Conservation (phyloP, 495 filamentous ascomycete genomes). For the Tuber microsphaerosporum region DNA sequence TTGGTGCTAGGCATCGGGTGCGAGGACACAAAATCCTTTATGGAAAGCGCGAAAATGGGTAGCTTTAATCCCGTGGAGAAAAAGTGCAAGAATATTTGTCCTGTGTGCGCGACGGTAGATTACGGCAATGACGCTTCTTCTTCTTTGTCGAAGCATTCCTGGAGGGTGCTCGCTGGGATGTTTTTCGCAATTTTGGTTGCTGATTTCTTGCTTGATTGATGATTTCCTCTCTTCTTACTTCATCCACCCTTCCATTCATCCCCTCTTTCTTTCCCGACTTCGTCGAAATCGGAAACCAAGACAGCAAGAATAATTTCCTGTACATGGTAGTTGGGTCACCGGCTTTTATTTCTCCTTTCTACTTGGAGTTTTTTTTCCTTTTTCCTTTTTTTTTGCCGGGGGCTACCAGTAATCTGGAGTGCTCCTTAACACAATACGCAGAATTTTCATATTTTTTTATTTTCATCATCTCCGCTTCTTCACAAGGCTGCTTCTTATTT, state of each 20-base stretch:
- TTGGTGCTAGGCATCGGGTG: neutral
- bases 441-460: neutral
- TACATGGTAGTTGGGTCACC: neutral
- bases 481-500: neutral
- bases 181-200: neutral
- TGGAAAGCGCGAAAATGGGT: neutral
- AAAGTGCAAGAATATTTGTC: neutral
- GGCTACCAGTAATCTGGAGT: neutral
- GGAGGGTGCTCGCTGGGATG: neutral
- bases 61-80: neutral
- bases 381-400: neutral
- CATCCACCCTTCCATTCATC: neutral
- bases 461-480: neutral
- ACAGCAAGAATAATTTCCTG: neutral
- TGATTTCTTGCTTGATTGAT: neutral
- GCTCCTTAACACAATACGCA: neutral
- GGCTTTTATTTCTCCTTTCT: neutral
- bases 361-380: neutral
- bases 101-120: neutral
- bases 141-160: neutral
- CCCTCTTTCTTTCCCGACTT: neutral
- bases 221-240: neutral
- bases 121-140: neutral
- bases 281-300: neutral
- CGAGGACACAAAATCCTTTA: neutral